phyloP scores from a whole-genome alignment of 108 stramenopile species.

The Chaetoceros tenuissimus region DNA sequence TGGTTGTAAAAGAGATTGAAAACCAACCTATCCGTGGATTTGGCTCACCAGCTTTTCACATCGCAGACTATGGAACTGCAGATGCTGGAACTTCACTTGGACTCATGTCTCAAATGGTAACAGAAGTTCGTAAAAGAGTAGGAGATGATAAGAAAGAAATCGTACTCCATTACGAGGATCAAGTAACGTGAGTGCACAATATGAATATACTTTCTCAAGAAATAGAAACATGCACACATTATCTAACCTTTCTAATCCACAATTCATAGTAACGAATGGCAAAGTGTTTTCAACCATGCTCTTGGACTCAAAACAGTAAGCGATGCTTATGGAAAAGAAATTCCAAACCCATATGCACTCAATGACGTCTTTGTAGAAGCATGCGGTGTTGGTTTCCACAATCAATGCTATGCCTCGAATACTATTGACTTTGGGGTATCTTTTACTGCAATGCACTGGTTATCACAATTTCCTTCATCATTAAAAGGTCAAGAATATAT shows the following conservation, averaged over 20 bases:
- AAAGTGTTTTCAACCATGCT: conserved; percentile 38
- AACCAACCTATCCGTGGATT: conserved; percentile 13
- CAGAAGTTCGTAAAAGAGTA: conserved; percentile 10
- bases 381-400: conserved; percentile 32
- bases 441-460: conserved; percentile 52
- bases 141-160: conserved; percentile 16
- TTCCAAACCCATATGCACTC: conserved; percentile 16
- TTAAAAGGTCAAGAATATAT: conserved; percentile 13
- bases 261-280: conserved; percentile 47
- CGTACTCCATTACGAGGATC: conserved; percentile 49
- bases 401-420: conserved; percentile 31
- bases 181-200: too few relatives aligned
- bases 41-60: conserved; percentile 13
- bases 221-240: conserved; percentile 9
- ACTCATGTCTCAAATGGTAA: conserved; percentile 17
- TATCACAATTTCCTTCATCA: conserved; percentile 17
- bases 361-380: conserved; percentile 24
- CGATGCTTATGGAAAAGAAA: conserved; percentile 19
- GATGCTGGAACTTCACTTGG: conserved; percentile 38
- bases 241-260: background rate
- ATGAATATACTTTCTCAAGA: background rate
- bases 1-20: conserved; percentile 15
- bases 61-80: conserved; percentile 47
- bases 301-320: conserved; percentile 21
- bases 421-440: conserved; percentile 30